Evolutionary conservation across 768 basidiomycete species (phyloP), one percentile per base, ranked within the genome.

Genomic region (Inosperma sp.): DNA sequence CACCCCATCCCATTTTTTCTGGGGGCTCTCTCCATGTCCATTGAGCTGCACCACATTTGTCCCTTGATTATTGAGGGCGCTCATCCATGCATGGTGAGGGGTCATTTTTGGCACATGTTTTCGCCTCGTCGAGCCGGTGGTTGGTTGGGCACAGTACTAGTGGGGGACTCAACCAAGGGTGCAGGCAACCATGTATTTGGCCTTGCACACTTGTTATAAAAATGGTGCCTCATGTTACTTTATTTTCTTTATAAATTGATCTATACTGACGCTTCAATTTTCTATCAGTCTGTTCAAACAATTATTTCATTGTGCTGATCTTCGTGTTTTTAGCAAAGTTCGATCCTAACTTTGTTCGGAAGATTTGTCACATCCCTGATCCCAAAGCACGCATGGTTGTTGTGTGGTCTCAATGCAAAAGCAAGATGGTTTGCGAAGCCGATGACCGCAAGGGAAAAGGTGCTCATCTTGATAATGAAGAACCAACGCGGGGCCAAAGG

Each of bases 91-190:
- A 78, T 71, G 75, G 79, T 77, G 79, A 74, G 82, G 82, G 73
- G 69, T 72, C 65, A 54, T 54, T 5, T n/a, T 61, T 65, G 65
- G 66, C 80, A 84, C 86, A 86, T 83, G 85, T 85, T 85, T 86
- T 87, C 86, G 86, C 88, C 85, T 86, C 83, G 82, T 73, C 73
- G 71, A 74, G 72, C 71, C 81, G 78, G 80, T 72, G 73, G 70
- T 43, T 76, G 83, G 88, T 82, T 86, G 87, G 87, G 81, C 85
- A 83, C 85, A 83, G 75, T 80, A 84, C 72, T 77, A 92, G 91
- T 84, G 90, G 89, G 87, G 88, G 87, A 88, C 88, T 82, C 88
- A 91, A 88, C 88, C 88, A 90, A 86, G 82, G 88, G 87, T 86
- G 88, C 82, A 82, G 82, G 64, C 60, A 61, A 58, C 45, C 61